Evolutionary conservation across 192 early-diverging fungal species (phyloP).

Genomic region (Coemansia sp.): DNA sequence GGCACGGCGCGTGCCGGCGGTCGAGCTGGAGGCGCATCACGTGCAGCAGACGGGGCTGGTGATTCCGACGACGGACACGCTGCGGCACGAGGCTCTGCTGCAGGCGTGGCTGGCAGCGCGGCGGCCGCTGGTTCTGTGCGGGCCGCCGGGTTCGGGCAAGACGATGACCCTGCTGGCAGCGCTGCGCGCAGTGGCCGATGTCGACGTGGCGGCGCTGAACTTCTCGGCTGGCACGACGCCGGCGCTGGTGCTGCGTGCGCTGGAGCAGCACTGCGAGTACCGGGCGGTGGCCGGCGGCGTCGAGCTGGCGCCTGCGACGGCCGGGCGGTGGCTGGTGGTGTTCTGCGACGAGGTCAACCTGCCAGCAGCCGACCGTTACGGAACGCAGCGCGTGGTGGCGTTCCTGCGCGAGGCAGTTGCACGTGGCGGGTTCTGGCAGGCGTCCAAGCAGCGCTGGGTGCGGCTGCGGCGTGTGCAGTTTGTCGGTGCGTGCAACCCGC

Average conservation of each 20-base stretch:
- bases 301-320: slow-evolving; percentile 74
- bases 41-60: slow-evolving; percentile 91
- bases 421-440: slow-evolving; percentile 95
- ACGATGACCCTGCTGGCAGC: slow-evolving; percentile 99
- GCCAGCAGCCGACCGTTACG: slow-evolving; percentile 93
- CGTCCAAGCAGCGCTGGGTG: slow-evolving; percentile 91
- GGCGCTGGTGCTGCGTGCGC: slow-evolving; percentile 89
- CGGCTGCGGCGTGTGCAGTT: slow-evolving; percentile 95
- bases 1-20: slow-evolving; percentile 80
- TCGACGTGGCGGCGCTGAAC: slow-evolving; percentile 98
- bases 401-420: slow-evolving; percentile 95
- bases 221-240: slow-evolving; percentile 98
- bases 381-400: slow-evolving; percentile 96
- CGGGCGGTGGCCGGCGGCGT: slow-evolving; percentile 90
- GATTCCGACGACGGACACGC: slow-evolving; percentile 96
- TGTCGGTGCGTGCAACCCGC: slow-evolving; percentile 99
- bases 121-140: slow-evolving; percentile 93
- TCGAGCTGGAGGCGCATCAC: slow-evolving; percentile 94
- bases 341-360: slow-evolving; percentile 99
- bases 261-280: slow-evolving; percentile 99
- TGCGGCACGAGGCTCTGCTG: slow-evolving; percentile 94
- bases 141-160: slow-evolving; percentile 98
- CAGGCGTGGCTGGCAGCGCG: slow-evolving; percentile 95
- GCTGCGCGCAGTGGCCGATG: slow-evolving; percentile 86
- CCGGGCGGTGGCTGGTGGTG: slow-evolving; percentile 94